Evolutionary conservation across 2,329 filamentous ascomycete species (phyloP).

Genomic region (Daldinia sp.): DNA sequence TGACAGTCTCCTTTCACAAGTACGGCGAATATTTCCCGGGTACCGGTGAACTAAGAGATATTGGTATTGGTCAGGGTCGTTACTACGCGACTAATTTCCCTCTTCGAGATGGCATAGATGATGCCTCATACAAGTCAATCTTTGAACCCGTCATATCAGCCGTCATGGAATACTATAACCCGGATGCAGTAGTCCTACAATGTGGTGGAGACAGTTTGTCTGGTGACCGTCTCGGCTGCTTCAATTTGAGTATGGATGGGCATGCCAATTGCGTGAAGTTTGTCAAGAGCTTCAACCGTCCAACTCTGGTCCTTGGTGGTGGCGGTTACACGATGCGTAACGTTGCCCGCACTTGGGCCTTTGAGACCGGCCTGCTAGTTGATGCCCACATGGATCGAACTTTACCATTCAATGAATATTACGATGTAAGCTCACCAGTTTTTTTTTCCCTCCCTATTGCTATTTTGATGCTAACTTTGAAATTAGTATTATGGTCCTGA

Average conservation of each 20-base stretch:
- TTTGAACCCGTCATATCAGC: constrained; percentile 91
- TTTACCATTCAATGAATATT: constrained; percentile 98
- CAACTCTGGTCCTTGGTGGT: constrained; percentile 92
- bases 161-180: constrained; percentile 88
- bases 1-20: constrained; percentile 95
- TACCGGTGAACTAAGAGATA: constrained; percentile 87
- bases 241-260: constrained; percentile 96
- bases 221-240: constrained; percentile 93
- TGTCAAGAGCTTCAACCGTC: constrained; percentile 86
- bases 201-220: constrained; percentile 96
- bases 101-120: constrained; percentile 90
- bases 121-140: constrained; percentile 87
- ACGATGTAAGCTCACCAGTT: constrained; percentile 68
- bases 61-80: constrained; percentile 87
- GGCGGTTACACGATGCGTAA: constrained; percentile 98
- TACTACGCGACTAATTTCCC: constrained; percentile 94
- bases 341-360: constrained; percentile 96
- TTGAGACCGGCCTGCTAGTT: constrained; percentile 91
- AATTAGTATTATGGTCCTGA: constrained; percentile 88
- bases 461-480: constrained; percentile 54
- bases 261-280: constrained; percentile 95
- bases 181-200: constrained; percentile 92
- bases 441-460: constrained; percentile 31
- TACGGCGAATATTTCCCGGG: constrained; percentile 97
- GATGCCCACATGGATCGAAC: constrained; percentile 83